Evolutionary conservation across 108 stramenopile species (phyloP).

Genomic region (Nannochloropsis gaditana): DNA sequence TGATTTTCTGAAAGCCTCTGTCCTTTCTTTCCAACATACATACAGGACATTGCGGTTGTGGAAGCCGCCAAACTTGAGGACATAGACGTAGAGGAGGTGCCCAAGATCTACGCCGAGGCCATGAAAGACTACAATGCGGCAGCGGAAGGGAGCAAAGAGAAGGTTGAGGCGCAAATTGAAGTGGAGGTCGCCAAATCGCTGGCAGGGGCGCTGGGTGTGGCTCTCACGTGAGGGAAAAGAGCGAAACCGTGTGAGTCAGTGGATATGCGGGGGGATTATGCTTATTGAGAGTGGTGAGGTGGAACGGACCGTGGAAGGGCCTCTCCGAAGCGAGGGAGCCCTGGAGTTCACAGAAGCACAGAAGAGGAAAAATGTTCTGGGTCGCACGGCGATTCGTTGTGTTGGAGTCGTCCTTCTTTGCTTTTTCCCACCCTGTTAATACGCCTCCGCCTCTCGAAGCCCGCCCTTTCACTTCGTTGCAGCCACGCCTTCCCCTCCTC

Average conservation of each 20-base stretch:
- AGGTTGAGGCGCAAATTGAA: constrained; percentile 87
- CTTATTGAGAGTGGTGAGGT: too few relatives aligned
- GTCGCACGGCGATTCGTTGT: too few relatives aligned
- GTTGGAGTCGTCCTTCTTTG: too few relatives aligned
- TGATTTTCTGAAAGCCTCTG: too few relatives aligned
- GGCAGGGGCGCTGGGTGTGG: constrained; percentile 73
- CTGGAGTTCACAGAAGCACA: too few relatives aligned
- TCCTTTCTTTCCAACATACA: too few relatives aligned
- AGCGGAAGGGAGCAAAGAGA: constrained; percentile 24
- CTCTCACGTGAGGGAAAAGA: constrained; percentile 36
- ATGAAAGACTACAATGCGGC: background rate
- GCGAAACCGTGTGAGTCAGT: background rate
- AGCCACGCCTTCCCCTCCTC: constrained; percentile 13
- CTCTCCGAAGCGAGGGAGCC: too few relatives aligned
- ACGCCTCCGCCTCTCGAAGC: too few relatives aligned
- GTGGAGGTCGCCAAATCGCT: constrained; percentile 88
- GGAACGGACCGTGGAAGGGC: too few relatives aligned
- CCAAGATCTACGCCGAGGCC: constrained; percentile 62
- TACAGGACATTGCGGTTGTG: constrained; percentile 83
- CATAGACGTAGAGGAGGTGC: constrained; percentile 71
- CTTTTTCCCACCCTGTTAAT: too few relatives aligned
- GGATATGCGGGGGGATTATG: background rate
- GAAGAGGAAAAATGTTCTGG: too few relatives aligned
- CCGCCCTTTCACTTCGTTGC: background rate
- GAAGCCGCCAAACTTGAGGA: constrained; percentile 93